A percentile compares a stretch with the other conserved stretches of the same genome.
phyloP scores from a whole-genome alignment of 352 stramenopile species.

The Phytophthora fragariae region DNA sequence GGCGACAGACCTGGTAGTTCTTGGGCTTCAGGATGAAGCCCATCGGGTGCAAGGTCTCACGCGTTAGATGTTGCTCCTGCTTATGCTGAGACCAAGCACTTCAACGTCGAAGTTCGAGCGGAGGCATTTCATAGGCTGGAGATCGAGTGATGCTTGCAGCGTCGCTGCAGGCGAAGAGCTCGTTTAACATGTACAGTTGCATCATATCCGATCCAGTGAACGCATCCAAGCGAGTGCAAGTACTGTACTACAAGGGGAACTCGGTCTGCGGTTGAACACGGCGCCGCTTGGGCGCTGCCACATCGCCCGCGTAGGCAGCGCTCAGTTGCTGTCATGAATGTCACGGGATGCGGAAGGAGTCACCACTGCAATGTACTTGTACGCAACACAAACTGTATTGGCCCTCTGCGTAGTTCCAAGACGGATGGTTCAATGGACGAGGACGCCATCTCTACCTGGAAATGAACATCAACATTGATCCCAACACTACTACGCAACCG shows the following conservation, averaged over 20 bases:
- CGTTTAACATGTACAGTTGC: slow-evolving; percentile 14
- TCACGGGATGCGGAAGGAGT: too few species aligned
- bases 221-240: background rate
- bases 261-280: background rate
- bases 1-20: background rate
- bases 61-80: too few species aligned
- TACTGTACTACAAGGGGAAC: too few species aligned
- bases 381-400: too few species aligned
- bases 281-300: background rate
- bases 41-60: background rate
- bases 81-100: slow-evolving; percentile 5
- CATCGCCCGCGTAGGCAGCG: background rate
- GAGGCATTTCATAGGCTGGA: slow-evolving; percentile 13
- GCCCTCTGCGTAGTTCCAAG: too few species aligned
- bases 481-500: background rate
- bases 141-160: slow-evolving; percentile 1
- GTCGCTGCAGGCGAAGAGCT: background rate
- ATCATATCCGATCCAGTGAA: background rate
- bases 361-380: too few species aligned
- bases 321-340: background rate
- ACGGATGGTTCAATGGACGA: too few species aligned
- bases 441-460: background rate
- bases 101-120: slow-evolving; percentile 14
- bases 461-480: background rate
- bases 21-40: too few species aligned